A percentile compares a stretch with the other conserved stretches of the same genome.
These are phyloP conservation scores for Grosmannia serpens DNA, from an alignment of 2,329 filamentous ascomycete genomes.

Conservation along the genomic window DNA sequence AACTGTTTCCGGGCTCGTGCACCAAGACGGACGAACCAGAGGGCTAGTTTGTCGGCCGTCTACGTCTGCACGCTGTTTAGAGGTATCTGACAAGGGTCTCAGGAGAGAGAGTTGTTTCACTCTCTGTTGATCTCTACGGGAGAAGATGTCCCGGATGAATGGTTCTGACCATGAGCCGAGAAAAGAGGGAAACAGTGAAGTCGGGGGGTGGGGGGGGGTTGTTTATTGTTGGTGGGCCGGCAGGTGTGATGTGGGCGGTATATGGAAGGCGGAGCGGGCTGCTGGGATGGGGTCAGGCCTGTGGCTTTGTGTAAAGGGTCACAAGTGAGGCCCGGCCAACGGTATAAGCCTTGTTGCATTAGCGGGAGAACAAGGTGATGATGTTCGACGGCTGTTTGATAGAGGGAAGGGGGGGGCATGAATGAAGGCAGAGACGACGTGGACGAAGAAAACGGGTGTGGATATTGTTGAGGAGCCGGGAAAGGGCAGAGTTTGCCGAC, in stretches of 20 bases:
- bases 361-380: neutral
- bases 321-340: neutral
- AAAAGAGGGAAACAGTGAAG: neutral
- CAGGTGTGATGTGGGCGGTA: neutral
- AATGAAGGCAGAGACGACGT: neutral
- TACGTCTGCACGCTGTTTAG: neutral
- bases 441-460: neutral
- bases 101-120: neutral
- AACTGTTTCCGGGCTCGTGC: neutral
- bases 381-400: neutral
- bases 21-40: neutral
- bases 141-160: neutral
- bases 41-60: neutral
- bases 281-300: neutral
- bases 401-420: neutral
- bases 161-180: neutral
- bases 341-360: neutral
- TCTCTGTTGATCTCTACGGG: neutral
- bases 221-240: neutral
- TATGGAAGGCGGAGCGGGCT: neutral
- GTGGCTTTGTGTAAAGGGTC: neutral
- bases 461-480: neutral
- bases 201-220: neutral
- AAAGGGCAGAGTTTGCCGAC: neutral
- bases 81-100: neutral